These are phyloP conservation scores for Claviceps digitariae DNA, from an alignment of 2,329 filamentous ascomycete species.

Conservation along the genomic window DNA sequence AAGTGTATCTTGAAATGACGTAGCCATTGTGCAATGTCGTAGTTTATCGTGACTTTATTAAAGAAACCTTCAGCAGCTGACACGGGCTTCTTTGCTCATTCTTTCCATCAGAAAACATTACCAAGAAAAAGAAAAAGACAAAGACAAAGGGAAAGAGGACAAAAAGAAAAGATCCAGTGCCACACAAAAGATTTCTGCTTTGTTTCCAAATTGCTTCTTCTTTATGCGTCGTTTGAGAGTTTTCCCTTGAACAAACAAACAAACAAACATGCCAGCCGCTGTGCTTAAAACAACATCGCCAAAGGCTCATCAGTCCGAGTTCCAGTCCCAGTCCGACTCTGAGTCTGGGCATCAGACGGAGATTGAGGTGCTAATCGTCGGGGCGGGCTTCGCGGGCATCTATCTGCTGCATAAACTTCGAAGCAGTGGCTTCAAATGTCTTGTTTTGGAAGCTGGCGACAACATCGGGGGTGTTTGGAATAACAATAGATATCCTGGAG, in stretches of 20 bases:
- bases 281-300: neutral
- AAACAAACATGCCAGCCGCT: neutral
- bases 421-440: conserved; percentile 31
- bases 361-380: conserved; percentile 27
- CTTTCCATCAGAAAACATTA: neutral
- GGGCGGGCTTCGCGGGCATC: conserved; percentile 33
- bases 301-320: neutral
- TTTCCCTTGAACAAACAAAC: too few species aligned
- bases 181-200: too few species aligned
- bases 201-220: too few species aligned
- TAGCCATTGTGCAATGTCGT: too few species aligned
- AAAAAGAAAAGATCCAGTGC: neutral
- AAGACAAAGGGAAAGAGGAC: neutral
- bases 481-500: conserved; percentile 43
- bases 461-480: conserved; percentile 40
- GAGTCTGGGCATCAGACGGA: neutral
- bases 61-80: too few species aligned
- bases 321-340: too few species aligned
- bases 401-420: conserved; percentile 39
- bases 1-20: too few species aligned
- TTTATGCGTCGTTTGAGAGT: neutral
- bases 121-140: too few species aligned
- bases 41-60: too few species aligned
- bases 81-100: neutral
- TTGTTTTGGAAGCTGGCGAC: conserved; percentile 38